phyloP scores from a whole-genome alignment of 257 asterid species.

The Solanum sejunctum region DNA sequence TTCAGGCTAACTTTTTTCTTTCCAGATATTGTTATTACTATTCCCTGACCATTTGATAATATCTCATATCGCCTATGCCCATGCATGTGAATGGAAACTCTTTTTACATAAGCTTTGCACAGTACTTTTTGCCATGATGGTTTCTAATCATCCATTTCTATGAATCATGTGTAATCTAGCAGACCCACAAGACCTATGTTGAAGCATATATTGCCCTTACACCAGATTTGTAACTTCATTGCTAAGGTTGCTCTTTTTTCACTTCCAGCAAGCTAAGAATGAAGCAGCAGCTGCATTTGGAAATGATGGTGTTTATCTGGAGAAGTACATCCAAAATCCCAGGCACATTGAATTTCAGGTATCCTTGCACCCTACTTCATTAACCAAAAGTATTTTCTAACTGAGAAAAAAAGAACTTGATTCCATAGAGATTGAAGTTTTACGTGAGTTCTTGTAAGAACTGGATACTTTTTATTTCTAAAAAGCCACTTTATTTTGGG shows the following conservation, averaged over 20 bases:
- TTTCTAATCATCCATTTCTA: background rate
- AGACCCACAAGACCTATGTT: background rate
- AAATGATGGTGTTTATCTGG: slow-evolving; percentile 96
- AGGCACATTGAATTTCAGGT: slow-evolving; percentile 85
- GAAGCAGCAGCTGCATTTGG: slow-evolving; percentile 99
- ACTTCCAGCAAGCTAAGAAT: slow-evolving; percentile 48
- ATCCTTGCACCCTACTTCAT: background rate
- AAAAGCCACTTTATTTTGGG: background rate
- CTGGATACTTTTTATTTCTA: background rate
- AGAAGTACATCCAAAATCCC: slow-evolving; percentile 87
- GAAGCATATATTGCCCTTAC: background rate
- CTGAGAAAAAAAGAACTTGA: background rate
- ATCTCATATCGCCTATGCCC: background rate
- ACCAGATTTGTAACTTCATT: background rate
- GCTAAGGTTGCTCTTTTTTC: background rate
- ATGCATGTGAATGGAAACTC: background rate
- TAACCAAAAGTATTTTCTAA: background rate
- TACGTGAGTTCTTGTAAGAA: background rate
- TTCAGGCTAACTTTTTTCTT: background rate
- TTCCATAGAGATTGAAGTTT: background rate
- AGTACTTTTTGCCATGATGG: background rate
- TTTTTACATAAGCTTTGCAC: background rate
- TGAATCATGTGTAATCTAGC: background rate
- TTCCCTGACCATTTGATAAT: background rate
- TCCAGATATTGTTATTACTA: background rate